Conservation (phyloP, 352 stramenopile species). For the Globisporangium polare region DNA sequence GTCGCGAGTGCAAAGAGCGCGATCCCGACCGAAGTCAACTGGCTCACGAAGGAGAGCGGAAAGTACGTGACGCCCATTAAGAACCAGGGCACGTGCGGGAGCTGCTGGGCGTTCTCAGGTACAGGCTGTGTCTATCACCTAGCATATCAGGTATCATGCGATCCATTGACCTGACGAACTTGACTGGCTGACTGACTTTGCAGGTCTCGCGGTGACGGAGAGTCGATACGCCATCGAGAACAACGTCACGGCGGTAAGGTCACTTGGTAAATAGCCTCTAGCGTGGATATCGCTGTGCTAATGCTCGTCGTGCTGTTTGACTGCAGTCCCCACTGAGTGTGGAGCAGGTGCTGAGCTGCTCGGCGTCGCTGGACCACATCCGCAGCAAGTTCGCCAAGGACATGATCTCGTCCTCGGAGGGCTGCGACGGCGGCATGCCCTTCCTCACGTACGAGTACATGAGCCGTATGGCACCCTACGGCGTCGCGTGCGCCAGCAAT, state of each 20-base stretch:
- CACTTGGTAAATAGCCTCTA: background rate
- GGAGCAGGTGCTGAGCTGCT: conserved; percentile 83
- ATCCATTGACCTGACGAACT: too few species aligned
- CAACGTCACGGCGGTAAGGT: conserved; percentile 45
- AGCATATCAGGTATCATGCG: too few species aligned
- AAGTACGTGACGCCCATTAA: conserved; percentile 90
- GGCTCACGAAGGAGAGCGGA: conserved; percentile 59
- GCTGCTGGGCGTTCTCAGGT: conserved; percentile 92
- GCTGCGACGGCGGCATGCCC: conserved; percentile 86
- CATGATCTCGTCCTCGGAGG: conserved; percentile 76
- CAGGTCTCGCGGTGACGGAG: conserved; percentile 64
- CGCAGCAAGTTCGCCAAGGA: conserved; percentile 60
- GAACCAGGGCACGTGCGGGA: conserved; percentile 91
- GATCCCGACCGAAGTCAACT: conserved; percentile 56
- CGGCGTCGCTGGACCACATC: conserved; percentile 63
- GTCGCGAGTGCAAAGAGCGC: conserved; percentile 18
- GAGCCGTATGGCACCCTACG: conserved; percentile 45
- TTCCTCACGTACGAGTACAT: conserved; percentile 90
- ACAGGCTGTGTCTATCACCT: background rate
- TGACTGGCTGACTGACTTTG: background rate
- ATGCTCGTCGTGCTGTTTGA: background rate
- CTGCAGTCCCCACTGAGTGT: conserved; percentile 64
- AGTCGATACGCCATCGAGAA: conserved; percentile 76
- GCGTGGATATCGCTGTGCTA: background rate
- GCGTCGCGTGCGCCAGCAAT: conserved; percentile 58